phyloP scores from a whole-genome alignment of 495 filamentous ascomycete genomes.

The Niebla homalea region DNA sequence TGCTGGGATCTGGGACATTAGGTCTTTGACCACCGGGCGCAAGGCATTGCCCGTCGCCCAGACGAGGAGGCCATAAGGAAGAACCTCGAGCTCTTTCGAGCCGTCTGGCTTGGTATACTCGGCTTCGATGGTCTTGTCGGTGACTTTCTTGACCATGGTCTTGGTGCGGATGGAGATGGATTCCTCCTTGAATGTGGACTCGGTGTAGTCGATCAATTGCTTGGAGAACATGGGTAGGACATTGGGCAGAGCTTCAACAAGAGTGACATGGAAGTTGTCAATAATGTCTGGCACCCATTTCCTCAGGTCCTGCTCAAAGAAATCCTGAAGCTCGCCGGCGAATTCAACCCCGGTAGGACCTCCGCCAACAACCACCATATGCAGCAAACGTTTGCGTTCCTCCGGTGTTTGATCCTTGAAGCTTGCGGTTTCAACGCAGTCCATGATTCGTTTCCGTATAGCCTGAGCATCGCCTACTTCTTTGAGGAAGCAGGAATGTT shows the following conservation, averaged over 20 bases:
- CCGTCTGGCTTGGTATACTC: constrained; percentile 79
- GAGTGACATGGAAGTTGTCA: constrained; percentile 88
- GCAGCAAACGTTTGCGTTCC: constrained; percentile 84
- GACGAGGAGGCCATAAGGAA: constrained; percentile 92
- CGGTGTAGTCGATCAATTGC: constrained; percentile 97
- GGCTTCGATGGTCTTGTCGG: constrained; percentile 86
- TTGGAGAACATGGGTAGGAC: constrained; percentile 98
- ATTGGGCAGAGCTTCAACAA: constrained; percentile 96
- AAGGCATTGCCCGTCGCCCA: constrained; percentile 98
- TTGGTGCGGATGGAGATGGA: constrained; percentile 93
- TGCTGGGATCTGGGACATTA: constrained; percentile 83
- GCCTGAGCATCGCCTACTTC: constrained; percentile 90
- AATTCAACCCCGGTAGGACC: constrained; percentile 98
- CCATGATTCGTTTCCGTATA: constrained; percentile 98
- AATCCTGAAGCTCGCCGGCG: constrained; percentile 94
- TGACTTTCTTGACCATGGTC: constrained; percentile 97
- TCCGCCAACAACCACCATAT: constrained; percentile 98
- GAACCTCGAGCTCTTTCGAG: constrained; percentile 60
- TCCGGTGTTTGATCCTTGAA: constrained; percentile 94
- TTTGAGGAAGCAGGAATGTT: constrained; percentile 96
- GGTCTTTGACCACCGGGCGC: constrained; percentile 73
- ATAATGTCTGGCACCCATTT: constrained; percentile 95
- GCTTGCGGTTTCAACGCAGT: constrained; percentile 93
- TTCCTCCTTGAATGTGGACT: constrained; percentile 97
- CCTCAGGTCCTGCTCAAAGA: constrained; percentile 93